Conservation (phyloP, 2,329 filamentous ascomycete genomes). For the Rhynchosporium agropyri region DNA sequence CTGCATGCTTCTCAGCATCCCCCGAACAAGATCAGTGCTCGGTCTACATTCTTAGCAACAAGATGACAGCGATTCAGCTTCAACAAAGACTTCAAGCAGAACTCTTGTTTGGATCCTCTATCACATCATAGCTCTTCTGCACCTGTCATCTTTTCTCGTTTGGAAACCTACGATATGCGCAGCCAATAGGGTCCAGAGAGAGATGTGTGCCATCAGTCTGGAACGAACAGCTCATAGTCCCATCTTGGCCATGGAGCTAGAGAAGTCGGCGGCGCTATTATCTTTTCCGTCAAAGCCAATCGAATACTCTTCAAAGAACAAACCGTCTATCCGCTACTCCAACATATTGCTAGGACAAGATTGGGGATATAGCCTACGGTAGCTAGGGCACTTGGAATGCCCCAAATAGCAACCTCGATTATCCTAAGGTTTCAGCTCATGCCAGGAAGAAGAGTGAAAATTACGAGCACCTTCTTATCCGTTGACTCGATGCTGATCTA, state of each 20-base stretch:
- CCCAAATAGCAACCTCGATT: neutral
- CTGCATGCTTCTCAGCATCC: neutral
- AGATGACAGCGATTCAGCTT: too few relatives aligned
- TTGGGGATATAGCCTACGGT: neutral
- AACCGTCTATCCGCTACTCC: constrained; percentile 19
- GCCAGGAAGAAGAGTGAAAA: constrained; percentile 15
- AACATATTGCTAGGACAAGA: constrained; percentile 9
- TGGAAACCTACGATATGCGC: constrained; percentile 1
- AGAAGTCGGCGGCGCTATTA: neutral
- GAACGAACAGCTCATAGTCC: constrained; percentile 17
- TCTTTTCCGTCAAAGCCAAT: constrained; percentile 14
- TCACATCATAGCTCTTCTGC: constrained; percentile 14
- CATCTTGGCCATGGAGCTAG: constrained; percentile 18
- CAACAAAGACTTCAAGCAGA: too few relatives aligned
- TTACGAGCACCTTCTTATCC: constrained; percentile 12
- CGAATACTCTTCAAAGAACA: constrained; percentile 22
- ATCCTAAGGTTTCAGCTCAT: constrained; percentile 17
- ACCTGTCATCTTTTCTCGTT: constrained; percentile 9
- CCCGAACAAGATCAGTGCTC: neutral
- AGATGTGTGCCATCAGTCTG: constrained; percentile 12
- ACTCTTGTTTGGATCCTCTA: neutral
- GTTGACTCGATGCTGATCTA: constrained; percentile 18
- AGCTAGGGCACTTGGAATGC: too few relatives aligned
- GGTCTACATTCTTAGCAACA: constrained; percentile 3
- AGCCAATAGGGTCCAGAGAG: constrained; percentile 15